These are phyloP conservation scores for Cryptosporidium viatorum DNA, from an alignment of 169 alveolate genomes.

Conservation along the genomic window DNA sequence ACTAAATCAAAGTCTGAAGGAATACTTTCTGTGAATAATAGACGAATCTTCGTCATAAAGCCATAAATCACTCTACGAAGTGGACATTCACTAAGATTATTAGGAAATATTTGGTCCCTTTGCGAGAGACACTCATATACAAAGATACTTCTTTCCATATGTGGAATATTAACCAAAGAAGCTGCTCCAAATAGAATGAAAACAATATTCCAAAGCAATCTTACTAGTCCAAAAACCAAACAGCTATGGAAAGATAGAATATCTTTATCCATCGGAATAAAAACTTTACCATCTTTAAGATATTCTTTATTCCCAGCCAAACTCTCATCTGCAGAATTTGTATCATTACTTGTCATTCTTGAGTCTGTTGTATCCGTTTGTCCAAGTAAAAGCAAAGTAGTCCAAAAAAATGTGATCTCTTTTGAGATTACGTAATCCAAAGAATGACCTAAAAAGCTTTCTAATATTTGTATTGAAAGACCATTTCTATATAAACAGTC, in stretches of 20 bases:
- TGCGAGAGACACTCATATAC: neutral
- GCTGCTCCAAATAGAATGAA: slow-evolving; percentile 25
- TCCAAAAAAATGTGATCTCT: slow-evolving; percentile 52
- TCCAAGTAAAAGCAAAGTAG: neutral
- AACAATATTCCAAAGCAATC: slow-evolving; percentile 26
- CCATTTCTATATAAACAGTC: neutral
- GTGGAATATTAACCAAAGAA: slow-evolving; percentile 2
- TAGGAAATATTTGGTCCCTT: neutral
- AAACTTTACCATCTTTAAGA: neutral
- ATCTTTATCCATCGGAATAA: neutral
- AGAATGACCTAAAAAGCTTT: slow-evolving; percentile 12
- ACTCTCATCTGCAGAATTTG: neutral
- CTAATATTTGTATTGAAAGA: slow-evolving; percentile 4
- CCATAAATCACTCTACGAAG: neutral
- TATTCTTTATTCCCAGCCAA: neutral
- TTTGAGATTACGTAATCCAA: neutral
- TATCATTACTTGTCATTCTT: slow-evolving; percentile 30
- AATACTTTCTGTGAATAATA: neutral
- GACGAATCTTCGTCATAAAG: slow-evolving; percentile 16
- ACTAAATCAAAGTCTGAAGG: slow-evolving; percentile 19
- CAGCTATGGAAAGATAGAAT: slow-evolving; percentile 21
- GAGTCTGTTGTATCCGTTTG: slow-evolving; percentile 2
- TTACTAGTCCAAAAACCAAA: slow-evolving; percentile 35
- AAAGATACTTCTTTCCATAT: neutral
- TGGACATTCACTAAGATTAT: neutral